Evolutionary conservation across 1,284 basidiomycete genomes (phyloP).

Genomic region (Fistulina hepatica): DNA sequence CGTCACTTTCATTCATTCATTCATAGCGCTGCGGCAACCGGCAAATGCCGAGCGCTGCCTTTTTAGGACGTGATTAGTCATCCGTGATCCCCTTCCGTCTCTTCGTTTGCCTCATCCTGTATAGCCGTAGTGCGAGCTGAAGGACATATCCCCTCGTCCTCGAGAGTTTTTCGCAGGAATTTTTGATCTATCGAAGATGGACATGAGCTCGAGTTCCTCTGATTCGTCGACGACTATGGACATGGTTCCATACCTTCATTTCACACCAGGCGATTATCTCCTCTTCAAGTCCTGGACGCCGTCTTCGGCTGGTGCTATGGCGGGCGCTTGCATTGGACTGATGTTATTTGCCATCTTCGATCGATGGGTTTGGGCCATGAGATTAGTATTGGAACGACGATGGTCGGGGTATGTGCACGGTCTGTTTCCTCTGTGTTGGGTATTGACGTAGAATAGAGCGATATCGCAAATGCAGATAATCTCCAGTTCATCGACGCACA

Average conservation of each 20-base stretch:
- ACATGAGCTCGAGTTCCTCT: background rate
- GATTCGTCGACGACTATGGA: background rate
- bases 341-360: slow-evolving; percentile 58
- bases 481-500: background rate
- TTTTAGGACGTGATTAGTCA: too few relatives aligned
- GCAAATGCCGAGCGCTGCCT: too few relatives aligned
- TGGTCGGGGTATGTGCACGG: too few relatives aligned
- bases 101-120: too few relatives aligned
- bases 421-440: background rate
- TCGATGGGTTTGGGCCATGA: slow-evolving; percentile 43
- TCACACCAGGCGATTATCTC: slow-evolving; percentile 48
- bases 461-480: background rate
- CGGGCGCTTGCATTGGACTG: slow-evolving; percentile 64
- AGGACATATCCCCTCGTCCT: too few relatives aligned
- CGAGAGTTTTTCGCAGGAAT: background rate
- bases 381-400: background rate
- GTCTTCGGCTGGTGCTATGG: slow-evolving; percentile 51
- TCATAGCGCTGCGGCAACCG: too few relatives aligned
- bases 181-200: background rate
- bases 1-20: too few relatives aligned
- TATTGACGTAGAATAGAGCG: background rate
- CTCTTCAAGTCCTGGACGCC: slow-evolving; percentile 64
- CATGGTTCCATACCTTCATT: slow-evolving; percentile 49
- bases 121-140: too few relatives aligned
- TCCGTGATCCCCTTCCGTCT: too few relatives aligned